These are phyloP conservation scores for Fusarium paranaense DNA, from an alignment of 2,329 filamentous ascomycete genomes.

Conservation along the genomic window DNA sequence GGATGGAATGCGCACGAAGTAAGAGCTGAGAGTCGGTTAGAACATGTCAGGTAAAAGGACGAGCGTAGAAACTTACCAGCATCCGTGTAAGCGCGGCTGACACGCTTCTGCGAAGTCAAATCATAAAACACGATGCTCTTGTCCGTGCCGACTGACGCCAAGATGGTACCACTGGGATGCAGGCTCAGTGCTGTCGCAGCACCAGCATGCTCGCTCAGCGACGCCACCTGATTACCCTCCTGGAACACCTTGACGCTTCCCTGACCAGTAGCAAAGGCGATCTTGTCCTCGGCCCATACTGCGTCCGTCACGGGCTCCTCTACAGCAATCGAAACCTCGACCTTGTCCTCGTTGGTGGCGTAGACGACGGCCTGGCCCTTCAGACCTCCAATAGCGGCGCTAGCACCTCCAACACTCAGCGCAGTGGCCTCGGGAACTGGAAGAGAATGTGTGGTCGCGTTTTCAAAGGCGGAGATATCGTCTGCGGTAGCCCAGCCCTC, in stretches of 20 bases:
- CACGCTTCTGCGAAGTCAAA: conserved; percentile 71
- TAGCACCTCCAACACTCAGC: conserved; percentile 66
- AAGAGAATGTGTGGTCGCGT: conserved; percentile 58
- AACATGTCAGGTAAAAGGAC: neutral
- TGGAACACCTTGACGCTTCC: conserved; percentile 86
- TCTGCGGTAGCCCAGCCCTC: conserved; percentile 86
- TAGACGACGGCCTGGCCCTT: conserved; percentile 81
- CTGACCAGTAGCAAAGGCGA: conserved; percentile 79
- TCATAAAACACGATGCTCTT: conserved; percentile 96
- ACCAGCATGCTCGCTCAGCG: conserved; percentile 85
- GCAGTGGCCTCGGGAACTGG: conserved; percentile 63
- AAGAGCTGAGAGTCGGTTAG: conserved; percentile 64
- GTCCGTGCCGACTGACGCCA: conserved; percentile 89
- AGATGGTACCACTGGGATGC: conserved; percentile 84
- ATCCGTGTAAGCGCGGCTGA: conserved; percentile 84
- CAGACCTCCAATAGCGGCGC: conserved; percentile 80
- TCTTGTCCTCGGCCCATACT: conserved; percentile 74
- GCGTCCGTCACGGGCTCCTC: conserved; percentile 75
- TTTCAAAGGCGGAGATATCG: conserved; percentile 66
- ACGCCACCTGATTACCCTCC: conserved; percentile 74
- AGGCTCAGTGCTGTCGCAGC: conserved; percentile 80
- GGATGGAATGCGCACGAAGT: conserved; percentile 90
- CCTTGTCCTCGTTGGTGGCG: conserved; percentile 74
- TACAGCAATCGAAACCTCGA: conserved; percentile 75
- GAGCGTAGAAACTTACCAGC: conserved; percentile 69